Percentiles rank a stretch among this genome's conserved stretches.
Evolutionary conservation across 129 eudicot species (phyloP).

Genomic region (Artemisia tridentata): DNA sequence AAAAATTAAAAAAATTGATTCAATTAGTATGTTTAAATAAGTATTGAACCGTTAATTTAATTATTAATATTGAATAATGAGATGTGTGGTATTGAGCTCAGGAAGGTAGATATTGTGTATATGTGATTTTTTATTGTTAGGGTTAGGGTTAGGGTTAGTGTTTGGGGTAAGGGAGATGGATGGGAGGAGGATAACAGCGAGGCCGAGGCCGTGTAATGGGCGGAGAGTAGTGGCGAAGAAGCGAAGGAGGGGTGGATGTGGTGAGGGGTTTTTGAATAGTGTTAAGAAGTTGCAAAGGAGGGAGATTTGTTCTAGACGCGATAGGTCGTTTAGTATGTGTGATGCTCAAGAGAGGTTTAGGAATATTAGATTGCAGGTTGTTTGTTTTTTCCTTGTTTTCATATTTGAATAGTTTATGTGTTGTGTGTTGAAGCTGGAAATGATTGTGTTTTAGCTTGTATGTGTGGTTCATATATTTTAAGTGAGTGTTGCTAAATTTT

Average conservation of each 20-base stretch:
- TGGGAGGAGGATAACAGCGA: slow-evolving; percentile 90
- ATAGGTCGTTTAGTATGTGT: slow-evolving; percentile 88
- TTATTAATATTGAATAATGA: too few species aligned
- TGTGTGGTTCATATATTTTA: neutral
- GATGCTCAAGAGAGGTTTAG: slow-evolving; percentile 94
- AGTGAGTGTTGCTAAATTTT: too few species aligned
- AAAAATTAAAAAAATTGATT: neutral
- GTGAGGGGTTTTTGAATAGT: slow-evolving; percentile 91
- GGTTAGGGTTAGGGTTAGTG: slow-evolving; percentile 15
- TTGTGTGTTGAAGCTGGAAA: neutral
- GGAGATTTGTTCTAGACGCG: slow-evolving; percentile 88
- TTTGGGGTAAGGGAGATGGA: slow-evolving; percentile 53
- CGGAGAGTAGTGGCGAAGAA: slow-evolving; percentile 96
- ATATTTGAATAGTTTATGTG: neutral
- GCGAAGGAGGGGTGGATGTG: slow-evolving; percentile 70
- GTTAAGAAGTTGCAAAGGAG: slow-evolving; percentile 95
- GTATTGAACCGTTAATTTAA: too few species aligned
- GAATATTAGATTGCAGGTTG: slow-evolving; percentile 80
- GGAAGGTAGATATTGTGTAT: neutral
- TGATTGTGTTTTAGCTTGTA: neutral
- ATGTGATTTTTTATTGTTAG: slow-evolving; percentile 20
- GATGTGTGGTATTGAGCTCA: slow-evolving; percentile 8
- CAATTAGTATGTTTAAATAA: too few species aligned
- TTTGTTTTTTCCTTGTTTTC: neutral
- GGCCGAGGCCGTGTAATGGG: slow-evolving; percentile 75